These are phyloP conservation scores for Phytophthora crassamura DNA, from an alignment of 352 stramenopile genomes.

Conservation along the genomic window DNA sequence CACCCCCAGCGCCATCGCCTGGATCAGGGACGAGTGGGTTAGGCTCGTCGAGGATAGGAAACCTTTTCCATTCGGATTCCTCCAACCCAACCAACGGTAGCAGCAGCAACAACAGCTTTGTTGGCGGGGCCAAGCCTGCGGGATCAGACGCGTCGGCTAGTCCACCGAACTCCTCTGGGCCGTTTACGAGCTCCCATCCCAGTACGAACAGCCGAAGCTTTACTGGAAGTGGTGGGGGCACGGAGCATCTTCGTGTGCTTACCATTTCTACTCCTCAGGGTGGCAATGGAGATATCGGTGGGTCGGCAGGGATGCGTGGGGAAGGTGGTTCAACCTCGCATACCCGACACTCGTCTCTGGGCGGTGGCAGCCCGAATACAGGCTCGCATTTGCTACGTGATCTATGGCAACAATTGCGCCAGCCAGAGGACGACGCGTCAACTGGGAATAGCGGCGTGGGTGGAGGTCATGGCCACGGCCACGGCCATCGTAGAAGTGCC, in stretches of 20 bases:
- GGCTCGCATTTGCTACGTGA: conserved; percentile 75
- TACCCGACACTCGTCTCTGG: conserved; percentile 40
- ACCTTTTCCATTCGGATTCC: conserved; percentile 55
- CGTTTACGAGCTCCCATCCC: conserved; percentile 9
- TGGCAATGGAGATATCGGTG: conserved; percentile 17
- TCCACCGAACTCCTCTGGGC: conserved; percentile 33
- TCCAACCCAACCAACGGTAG: conserved; percentile 21
- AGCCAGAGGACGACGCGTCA: conserved; percentile 59
- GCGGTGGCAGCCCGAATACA: conserved; percentile 42
- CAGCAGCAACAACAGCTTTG: conserved; percentile 18
- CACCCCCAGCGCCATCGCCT: conserved; percentile 29
- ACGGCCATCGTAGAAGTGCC: conserved; percentile 29
- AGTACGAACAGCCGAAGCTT: conserved; percentile 30
- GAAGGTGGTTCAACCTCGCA: conserved; percentile 26
- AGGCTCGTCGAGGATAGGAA: conserved; percentile 38
- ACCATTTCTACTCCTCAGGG: conserved; percentile 37
- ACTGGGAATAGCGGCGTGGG: conserved; percentile 28
- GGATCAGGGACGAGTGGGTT: conserved; percentile 22
- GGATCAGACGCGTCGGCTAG: conserved; percentile 24
- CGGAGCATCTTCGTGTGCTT: conserved; percentile 38
- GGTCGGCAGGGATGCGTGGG: conserved; percentile 27
- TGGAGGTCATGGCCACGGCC: conserved; percentile 21
- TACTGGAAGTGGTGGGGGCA: conserved; percentile 14
- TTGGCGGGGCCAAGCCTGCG: conserved; percentile 5
- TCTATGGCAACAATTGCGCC: conserved; percentile 81